Evolutionary conservation across 495 filamentous ascomycete species (phyloP), one percentile per base, ranked within the genome.

Genomic region (Lophiotrema nucula): DNA sequence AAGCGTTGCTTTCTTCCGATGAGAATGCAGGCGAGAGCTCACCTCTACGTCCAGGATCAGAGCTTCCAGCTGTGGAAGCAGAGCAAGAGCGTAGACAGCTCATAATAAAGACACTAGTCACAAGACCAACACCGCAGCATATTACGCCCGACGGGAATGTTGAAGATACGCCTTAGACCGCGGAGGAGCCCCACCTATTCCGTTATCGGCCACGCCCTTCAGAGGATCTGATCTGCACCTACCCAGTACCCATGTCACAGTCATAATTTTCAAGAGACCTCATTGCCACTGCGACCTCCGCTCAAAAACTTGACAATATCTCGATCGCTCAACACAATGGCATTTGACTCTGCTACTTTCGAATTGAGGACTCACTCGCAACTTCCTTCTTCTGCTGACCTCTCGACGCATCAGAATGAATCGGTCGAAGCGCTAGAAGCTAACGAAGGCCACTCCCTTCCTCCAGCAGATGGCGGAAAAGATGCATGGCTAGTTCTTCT

Each of bases 401-500:
- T 46, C 21, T 19, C 43, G 38, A 10, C 24, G 11, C 26, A 44
- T 15, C 33, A 18, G 1, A 43, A 35, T 43, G 47, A 18, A n/a
- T 33, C 46, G 4, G 22, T 53, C 18, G 41, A 27, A 2, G 25
- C 42, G 2, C 11, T 54, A n/a, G 51, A 54, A 47, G 33, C 53
- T 3, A 47, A 22, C 23, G 11, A 18, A 35, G 67, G 69, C 27
- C 71, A 71, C 53, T 72, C 74, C 22, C 71, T 88, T n/a, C 83
- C 83, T 5, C 77, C 75, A 3, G 77, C 69, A 3, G 86, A 88
- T 67, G 68, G 77, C 21, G 87, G 85, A 10, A 80, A 75, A 45
- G 70, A 81, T 37, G 85, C 87, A 12, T 89, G 81, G 81, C 72
- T 86, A 0, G 85, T 85, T 56, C 74, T 90, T 0, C 72, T 76